Conservation (phyloP, 2,329 filamentous ascomycete genomes). For the Blastomyces gilchristii region DNA sequence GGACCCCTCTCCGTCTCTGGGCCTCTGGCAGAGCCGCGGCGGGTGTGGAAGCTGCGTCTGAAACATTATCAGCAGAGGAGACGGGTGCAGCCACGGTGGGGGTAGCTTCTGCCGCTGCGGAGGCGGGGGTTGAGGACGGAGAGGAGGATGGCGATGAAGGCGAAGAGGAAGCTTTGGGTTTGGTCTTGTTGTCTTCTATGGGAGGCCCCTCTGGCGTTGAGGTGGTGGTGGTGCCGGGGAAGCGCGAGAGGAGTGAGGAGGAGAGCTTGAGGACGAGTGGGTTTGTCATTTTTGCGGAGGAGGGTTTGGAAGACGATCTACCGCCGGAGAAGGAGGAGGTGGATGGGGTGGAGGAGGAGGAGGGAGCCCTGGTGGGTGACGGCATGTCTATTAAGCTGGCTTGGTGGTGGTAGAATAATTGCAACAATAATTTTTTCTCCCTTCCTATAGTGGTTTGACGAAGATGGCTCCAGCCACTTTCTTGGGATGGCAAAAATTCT, state of each 20-base stretch:
- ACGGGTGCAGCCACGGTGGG: conserved; percentile 19
- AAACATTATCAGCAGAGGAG: conserved; percentile 34
- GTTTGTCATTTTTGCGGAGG: conserved; percentile 13
- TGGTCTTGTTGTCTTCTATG: conserved; percentile 17
- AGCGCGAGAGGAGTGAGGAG: conserved; percentile 28
- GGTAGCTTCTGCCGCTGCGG: conserved; percentile 17
- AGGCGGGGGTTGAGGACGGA: conserved; percentile 18
- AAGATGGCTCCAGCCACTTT: background rate
- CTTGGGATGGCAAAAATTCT: background rate
- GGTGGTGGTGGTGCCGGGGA: conserved; percentile 18
- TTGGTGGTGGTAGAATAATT: background rate
- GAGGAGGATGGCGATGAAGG: conserved; percentile 13
- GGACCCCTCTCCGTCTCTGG: conserved; percentile 64
- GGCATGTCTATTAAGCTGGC: conserved; percentile 13
- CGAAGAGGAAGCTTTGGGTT: conserved; percentile 26
- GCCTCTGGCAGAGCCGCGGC: conserved; percentile 32
- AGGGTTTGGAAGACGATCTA: background rate
- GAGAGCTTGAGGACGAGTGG: conserved; percentile 33
- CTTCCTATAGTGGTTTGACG: background rate
- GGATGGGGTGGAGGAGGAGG: background rate
- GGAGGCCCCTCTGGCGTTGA: conserved; percentile 11
- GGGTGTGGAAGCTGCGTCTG: conserved; percentile 28
- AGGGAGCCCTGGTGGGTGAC: conserved; percentile 21
- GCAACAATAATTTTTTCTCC: no score
- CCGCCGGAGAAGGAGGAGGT: background rate